Evolutionary conservation across 2,329 filamentous ascomycete species (phyloP).

Genomic region (Claviceps citrina): DNA sequence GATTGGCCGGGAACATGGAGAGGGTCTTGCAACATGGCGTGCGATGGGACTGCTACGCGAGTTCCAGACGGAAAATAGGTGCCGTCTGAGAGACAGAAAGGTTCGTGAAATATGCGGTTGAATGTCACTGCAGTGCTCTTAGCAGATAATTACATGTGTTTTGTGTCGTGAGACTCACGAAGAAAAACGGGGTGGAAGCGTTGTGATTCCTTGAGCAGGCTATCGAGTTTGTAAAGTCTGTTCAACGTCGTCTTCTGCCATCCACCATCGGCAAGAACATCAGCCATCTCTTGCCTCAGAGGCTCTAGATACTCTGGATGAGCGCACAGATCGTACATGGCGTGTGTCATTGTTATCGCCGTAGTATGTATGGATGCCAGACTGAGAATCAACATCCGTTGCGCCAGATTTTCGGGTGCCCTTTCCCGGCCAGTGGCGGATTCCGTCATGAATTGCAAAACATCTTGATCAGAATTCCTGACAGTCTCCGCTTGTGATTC

Average conservation of each 20-base stretch:
- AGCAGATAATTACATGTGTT: background rate
- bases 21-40: slow-evolving; percentile 1
- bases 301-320: slow-evolving; percentile 24
- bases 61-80: slow-evolving; percentile 2
- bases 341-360: slow-evolving; percentile 19
- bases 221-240: slow-evolving; percentile 13
- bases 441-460: slow-evolving; percentile 29
- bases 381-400: slow-evolving; percentile 55
- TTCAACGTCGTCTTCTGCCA: slow-evolving; percentile 18
- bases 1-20: slow-evolving; percentile 17
- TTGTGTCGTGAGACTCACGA: background rate
- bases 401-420: slow-evolving; percentile 41
- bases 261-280: slow-evolving; percentile 19
- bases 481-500: background rate
- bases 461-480: background rate
- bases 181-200: slow-evolving; percentile 1
- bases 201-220: slow-evolving; percentile 3
- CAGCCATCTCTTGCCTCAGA: slow-evolving; percentile 26
- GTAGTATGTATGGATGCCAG: slow-evolving; percentile 36
- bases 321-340: slow-evolving; percentile 24
- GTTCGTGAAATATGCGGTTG: slow-evolving; percentile 1
- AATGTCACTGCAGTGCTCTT: background rate
- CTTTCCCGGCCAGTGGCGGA: slow-evolving; percentile 11
- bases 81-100: slow-evolving; percentile 3
- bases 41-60: slow-evolving; percentile 1